A percentile compares a stretch with the other conserved stretches of the same genome.
Conservation (phyloP, 257 asterid species). For the Primulina tabacum region DNA sequence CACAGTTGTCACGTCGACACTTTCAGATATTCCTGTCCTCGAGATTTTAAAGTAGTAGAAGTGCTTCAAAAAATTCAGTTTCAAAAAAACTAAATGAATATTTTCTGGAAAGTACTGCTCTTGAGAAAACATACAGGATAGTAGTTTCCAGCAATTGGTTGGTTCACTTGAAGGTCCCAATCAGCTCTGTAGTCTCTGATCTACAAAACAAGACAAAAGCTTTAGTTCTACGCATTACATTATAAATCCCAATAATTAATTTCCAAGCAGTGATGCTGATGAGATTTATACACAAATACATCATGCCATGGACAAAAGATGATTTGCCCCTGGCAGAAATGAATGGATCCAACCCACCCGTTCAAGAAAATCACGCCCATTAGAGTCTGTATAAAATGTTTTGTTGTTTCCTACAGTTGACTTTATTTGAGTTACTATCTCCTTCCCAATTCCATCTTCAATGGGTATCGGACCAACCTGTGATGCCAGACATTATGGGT, state of each 20-base stretch:
- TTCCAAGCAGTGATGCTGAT: background rate
- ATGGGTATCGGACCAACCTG: constrained; percentile 97
- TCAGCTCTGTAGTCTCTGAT: constrained; percentile 81
- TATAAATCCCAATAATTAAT: background rate
- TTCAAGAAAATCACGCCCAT: constrained; percentile 89
- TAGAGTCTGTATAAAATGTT: constrained; percentile 85
- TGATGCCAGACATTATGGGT: constrained; percentile 21
- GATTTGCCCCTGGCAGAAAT: constrained; percentile 14
- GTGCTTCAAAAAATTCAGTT: no score
- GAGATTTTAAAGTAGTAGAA: background rate
- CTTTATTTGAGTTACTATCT: constrained; percentile 67
- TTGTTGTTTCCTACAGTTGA: constrained; percentile 60
- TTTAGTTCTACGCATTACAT: constrained; percentile 1
- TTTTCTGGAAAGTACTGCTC: background rate
- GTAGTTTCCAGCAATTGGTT: constrained; percentile 90
- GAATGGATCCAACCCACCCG: constrained; percentile 38
- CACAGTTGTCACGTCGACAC: background rate
- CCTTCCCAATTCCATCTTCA: constrained; percentile 81
- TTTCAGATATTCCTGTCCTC: no score
- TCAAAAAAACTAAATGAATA: no score
- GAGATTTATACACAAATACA: background rate
- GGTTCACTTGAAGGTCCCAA: constrained; percentile 89
- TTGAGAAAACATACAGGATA: constrained; percentile 64
- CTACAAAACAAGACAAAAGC: constrained; percentile 37
- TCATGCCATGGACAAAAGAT: background rate